Base-by-base conservation (phyloP, 2,329 filamentous ascomycete species). In the Aureobasidium zeae region DNA sequence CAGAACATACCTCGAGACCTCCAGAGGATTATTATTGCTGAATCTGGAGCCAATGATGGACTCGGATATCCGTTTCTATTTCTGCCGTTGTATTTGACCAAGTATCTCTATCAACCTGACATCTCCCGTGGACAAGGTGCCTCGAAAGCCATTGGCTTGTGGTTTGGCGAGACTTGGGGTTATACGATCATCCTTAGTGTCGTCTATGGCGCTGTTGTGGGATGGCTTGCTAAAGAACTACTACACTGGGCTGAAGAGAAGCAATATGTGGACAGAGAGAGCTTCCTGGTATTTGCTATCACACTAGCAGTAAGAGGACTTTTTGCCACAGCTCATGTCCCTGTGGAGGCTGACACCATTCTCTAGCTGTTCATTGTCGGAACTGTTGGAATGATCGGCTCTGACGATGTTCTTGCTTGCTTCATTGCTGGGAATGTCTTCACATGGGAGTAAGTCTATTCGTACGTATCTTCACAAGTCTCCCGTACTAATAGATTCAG, bases 361-460 rank as follows among this genome's bases (percentile, higher is more conserved):
- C n/a, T n/a, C n/a, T 17, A 77, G 57, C 72, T 94, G 5, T 94
- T 94, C 57, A 84, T 94, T 42, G 74, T 86, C 0, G 87, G 87
- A 0, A 94, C 86, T 0, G 88, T 84, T 49, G 87, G 87, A 2
- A 74, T 94, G 70, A 74, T 94, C 36, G 87, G 86, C 1, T 89
- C 80, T 25, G 87, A 94, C 57, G 88, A 95, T 56, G 83, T 94
- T 1, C 71, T 95, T 5, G 87, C 88, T 1, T 94, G 86, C 64
- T 95, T 95, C 58, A 81, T 94, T 53, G 88, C 88, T 2, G 88
- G 88, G 1, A 94, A 94, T 56, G 77, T 76, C 1, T 94, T 95
- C 53, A 94, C 86, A 0, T 89, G 86, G 79, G 87, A 94, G 72
- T 73, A 63, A 53, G 69, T 57, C 8, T 15, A 13, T 20, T 34